Conservation (phyloP, 2,329 filamentous ascomycete genomes). For the Claviceps citrina region DNA sequence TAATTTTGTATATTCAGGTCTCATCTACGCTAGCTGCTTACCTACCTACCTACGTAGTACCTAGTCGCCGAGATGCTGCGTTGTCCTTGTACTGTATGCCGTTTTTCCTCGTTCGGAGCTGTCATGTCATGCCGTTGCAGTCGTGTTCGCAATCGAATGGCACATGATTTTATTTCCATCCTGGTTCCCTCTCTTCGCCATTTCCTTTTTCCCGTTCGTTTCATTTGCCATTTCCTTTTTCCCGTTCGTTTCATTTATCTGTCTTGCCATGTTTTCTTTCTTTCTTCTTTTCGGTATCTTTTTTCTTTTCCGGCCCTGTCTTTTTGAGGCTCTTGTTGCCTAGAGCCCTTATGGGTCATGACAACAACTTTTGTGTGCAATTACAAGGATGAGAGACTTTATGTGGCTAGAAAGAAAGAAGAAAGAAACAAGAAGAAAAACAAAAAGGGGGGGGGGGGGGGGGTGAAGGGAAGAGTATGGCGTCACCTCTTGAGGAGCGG, state of each 20-base stretch:
- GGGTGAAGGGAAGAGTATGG: too few relatives aligned
- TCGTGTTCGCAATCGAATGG: neutral
- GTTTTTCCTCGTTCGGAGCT: too few relatives aligned
- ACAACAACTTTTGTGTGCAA: too few relatives aligned
- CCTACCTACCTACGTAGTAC: too few relatives aligned
- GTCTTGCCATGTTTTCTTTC: neutral
- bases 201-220: too few relatives aligned
- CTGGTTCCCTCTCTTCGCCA: neutral
- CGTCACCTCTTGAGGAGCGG: conserved; percentile 4
- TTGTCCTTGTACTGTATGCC: neutral
- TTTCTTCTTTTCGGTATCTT: neutral
- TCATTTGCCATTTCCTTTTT: neutral
- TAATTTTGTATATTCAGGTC: too few relatives aligned
- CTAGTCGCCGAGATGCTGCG: neutral
- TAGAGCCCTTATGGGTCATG: too few relatives aligned
- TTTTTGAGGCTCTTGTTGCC: too few relatives aligned
- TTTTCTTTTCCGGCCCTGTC: neutral
- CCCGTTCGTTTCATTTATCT: neutral
- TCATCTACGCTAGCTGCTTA: too few relatives aligned
- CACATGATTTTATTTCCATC: neutral
- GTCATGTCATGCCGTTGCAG: neutral
- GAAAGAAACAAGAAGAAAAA: neutral
- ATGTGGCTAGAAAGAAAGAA: too few relatives aligned
- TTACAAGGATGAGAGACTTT: too few relatives aligned
- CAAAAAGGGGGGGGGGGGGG: too few relatives aligned